Conservation (phyloP, 495 filamentous ascomycete species). For the Lasiosphaeria miniovina region DNA sequence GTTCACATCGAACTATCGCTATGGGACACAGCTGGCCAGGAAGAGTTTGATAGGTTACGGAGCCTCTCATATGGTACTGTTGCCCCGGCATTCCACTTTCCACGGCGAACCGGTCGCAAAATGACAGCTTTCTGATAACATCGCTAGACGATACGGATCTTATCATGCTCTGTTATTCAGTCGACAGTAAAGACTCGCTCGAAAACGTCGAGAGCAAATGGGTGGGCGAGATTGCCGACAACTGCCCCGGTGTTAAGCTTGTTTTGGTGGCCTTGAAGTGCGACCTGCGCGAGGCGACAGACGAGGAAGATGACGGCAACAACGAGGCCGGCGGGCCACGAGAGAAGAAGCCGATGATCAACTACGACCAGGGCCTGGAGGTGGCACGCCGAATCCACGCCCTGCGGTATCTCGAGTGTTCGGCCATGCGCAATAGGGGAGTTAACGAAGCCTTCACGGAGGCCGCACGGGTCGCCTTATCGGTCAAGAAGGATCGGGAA, state of each 20-base stretch:
- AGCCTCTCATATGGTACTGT: constrained; percentile 78
- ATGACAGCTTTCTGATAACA: not conserved
- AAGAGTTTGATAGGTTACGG: constrained; percentile 96
- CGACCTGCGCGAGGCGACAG: constrained; percentile 73
- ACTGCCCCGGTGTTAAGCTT: constrained; percentile 89
- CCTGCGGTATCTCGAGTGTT: constrained; percentile 96
- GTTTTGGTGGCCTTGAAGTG: constrained; percentile 97
- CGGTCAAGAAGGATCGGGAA: constrained; percentile 68
- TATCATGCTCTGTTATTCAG: constrained; percentile 97
- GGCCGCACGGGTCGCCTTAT: constrained; percentile 91
- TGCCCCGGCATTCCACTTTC: not conserved
- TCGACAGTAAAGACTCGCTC: constrained; percentile 92
- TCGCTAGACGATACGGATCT: constrained; percentile 78
- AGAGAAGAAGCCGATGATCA: constrained; percentile 73
- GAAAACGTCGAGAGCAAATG: constrained; percentile 98
- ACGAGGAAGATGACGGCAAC: constrained; percentile 51
- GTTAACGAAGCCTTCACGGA: constrained; percentile 99
- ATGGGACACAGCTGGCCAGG: constrained; percentile 98
- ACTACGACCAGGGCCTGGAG: constrained; percentile 87
- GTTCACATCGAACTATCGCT: constrained; percentile 94
- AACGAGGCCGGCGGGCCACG: constrained; percentile 40
- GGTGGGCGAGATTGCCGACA: constrained; percentile 96
- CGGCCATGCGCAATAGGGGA: constrained; percentile 92
- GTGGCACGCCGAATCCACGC: constrained; percentile 87
- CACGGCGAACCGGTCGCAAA: not conserved